These are phyloP conservation scores for Fistulinella cinereoalba DNA, from an alignment of 1,284 basidiomycete genomes.

Conservation along the genomic window DNA sequence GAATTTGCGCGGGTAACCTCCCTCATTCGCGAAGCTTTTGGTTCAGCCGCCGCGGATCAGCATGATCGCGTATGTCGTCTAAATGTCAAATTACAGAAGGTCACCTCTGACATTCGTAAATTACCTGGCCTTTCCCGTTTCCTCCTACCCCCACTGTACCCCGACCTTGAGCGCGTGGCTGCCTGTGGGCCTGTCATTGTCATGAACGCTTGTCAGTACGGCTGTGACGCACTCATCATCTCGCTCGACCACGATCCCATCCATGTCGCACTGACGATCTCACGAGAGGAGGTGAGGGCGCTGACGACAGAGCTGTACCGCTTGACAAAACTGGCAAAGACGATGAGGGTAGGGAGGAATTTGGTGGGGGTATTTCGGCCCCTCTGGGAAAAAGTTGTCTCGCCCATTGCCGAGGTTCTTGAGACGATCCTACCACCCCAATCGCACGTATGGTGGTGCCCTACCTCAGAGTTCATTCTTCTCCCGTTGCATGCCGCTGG, in stretches of 20 bases:
- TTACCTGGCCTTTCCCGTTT: constrained; percentile 17
- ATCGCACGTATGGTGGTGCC: constrained; percentile 41
- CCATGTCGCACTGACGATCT: constrained; percentile 11
- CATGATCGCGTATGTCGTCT: not conserved
- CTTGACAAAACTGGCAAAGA: not conserved
- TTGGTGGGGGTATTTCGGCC: constrained; percentile 13
- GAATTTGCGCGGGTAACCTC: not conserved
- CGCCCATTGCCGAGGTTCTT: constrained; percentile 21
- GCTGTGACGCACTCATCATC: constrained; percentile 17
- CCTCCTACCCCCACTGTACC: not conserved
- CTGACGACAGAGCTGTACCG: not conserved
- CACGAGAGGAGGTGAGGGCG: not conserved
- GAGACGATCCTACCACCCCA: constrained; percentile 4
- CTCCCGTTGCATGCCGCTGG: constrained; percentile 17
- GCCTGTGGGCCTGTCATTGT: not conserved
- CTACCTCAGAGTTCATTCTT: constrained; percentile 32
- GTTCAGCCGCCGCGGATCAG: not conserved
- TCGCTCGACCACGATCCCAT: constrained; percentile 5
- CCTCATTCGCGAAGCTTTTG: not conserved
- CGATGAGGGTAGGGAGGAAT: not conserved
- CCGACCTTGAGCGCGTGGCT: not conserved
- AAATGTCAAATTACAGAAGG: not conserved
- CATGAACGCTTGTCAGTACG: not conserved
- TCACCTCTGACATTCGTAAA: not conserved
- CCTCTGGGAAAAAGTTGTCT: constrained; percentile 28